Percentiles rank a stretch among this genome's conserved stretches.
Evolutionary conservation across 768 basidiomycete species (phyloP).

Genomic region (Lanmaoa pseudosensibilis): DNA sequence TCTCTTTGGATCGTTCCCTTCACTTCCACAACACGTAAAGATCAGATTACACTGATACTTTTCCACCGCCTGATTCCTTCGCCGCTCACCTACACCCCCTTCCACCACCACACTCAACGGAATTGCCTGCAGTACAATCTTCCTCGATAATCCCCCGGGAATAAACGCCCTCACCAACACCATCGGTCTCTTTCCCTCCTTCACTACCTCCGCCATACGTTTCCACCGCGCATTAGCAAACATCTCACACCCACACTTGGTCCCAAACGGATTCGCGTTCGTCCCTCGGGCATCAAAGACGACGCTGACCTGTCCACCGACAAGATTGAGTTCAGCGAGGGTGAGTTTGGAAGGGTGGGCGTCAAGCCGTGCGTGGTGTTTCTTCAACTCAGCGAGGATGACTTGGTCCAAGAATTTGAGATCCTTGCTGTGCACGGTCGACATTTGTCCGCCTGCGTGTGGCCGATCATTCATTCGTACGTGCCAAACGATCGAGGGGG

Average conservation of each 20-base stretch:
- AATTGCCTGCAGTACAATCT: constrained; percentile 28
- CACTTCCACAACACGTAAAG: constrained; percentile 24
- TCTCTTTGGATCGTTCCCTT: neutral
- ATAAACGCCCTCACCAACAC: constrained; percentile 31
- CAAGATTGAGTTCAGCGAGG: constrained; percentile 28
- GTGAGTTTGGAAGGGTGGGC: constrained; percentile 17
- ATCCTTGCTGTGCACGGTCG: constrained; percentile 24
- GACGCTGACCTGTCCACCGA: constrained; percentile 6
- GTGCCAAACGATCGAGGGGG: neutral
- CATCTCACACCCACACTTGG: constrained; percentile 26
- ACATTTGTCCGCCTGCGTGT: constrained; percentile 24
- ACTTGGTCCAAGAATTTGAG: constrained; percentile 28
- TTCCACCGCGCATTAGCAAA: constrained; percentile 27
- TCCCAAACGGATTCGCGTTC: constrained; percentile 25
- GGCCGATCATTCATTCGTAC: neutral
- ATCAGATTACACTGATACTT: constrained; percentile 24
- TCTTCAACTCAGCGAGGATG: constrained; percentile 27
- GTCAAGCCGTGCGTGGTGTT: constrained; percentile 14
- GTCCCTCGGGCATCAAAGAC: constrained; percentile 20
- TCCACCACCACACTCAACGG: constrained; percentile 20
- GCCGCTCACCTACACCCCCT: neutral
- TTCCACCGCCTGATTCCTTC: constrained; percentile 1
- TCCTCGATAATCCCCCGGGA: constrained; percentile 28
- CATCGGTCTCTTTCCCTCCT: constrained; percentile 11
- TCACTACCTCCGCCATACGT: constrained; percentile 17